A percentile compares a stretch with the other conserved stretches of the same genome.
Evolutionary conservation across 768 basidiomycete species (phyloP).

Genomic region (Russula sp.): DNA sequence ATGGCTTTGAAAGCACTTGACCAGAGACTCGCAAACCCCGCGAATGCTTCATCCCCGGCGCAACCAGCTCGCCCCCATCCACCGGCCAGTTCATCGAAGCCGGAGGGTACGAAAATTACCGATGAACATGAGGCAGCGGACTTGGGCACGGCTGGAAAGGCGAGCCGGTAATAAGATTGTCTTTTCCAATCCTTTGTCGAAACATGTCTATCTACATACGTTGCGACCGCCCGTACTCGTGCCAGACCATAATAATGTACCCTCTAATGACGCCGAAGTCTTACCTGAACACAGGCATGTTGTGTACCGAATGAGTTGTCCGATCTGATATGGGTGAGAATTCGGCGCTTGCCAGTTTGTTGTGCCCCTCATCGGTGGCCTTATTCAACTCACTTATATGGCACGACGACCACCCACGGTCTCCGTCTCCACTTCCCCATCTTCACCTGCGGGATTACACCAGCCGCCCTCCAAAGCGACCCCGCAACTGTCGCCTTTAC

Average conservation of each 20-base stretch:
- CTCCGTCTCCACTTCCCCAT: constrained; percentile 30
- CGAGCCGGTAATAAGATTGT: constrained; percentile 6
- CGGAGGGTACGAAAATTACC: constrained; percentile 12
- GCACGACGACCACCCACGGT: constrained; percentile 36
- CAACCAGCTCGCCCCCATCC: constrained; percentile 10
- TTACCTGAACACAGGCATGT: not conserved
- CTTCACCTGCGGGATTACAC: constrained; percentile 14
- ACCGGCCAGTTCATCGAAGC: constrained; percentile 10
- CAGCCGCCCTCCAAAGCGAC: constrained; percentile 1
- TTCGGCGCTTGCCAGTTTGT: not conserved
- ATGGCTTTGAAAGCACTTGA: constrained; percentile 96
- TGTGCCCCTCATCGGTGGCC: not conserved
- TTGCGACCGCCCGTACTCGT: not conserved
- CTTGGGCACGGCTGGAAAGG: constrained; percentile 5
- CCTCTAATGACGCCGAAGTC: not conserved
- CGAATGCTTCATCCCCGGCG: constrained; percentile 27
- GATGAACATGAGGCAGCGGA: constrained; percentile 19
- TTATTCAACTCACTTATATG: constrained; percentile 28
- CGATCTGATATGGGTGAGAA: not conserved
- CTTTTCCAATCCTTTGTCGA: not conserved
- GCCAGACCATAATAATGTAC: not conserved
- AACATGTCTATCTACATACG: constrained; percentile 14
- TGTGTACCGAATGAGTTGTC: not conserved
- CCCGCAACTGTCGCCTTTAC: constrained; percentile 10
- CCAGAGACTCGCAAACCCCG: constrained; percentile 68